Evolutionary conservation across 2,329 filamentous ascomycete genomes (phyloP).

Genomic region (Penicillium sp.): DNA sequence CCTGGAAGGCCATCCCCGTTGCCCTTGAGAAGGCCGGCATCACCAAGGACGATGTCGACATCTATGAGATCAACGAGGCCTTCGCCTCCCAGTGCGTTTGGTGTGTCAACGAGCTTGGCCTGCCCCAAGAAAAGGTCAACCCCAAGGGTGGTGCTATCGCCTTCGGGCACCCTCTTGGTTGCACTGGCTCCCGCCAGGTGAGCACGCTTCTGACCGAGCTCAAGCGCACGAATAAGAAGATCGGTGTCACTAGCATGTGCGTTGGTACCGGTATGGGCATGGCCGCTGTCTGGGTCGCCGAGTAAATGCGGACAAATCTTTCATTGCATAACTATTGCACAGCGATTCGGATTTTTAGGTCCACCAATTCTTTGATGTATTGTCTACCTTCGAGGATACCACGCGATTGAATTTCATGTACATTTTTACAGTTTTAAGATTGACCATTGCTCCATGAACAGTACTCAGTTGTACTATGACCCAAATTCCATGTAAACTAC

Average conservation of each 20-base stretch:
- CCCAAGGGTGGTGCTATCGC: constrained; percentile 96
- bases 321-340: constrained; percentile 14
- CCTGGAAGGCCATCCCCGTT: constrained; percentile 92
- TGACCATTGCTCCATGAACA: not conserved
- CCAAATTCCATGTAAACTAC: too few relatives aligned
- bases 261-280: constrained; percentile 96
- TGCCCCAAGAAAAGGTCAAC: constrained; percentile 85
- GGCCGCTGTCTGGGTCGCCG: constrained; percentile 92
- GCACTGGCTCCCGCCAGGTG: constrained; percentile 89
- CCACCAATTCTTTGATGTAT: constrained; percentile 17
- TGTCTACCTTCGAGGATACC: constrained; percentile 21
- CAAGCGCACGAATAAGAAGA: constrained; percentile 72
- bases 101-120: constrained; percentile 80
- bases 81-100: constrained; percentile 93
- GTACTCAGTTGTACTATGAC: not conserved
- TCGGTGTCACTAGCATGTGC: constrained; percentile 95
- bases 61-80: constrained; percentile 98
- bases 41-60: constrained; percentile 83
- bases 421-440: constrained; percentile 3
- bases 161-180: constrained; percentile 90
- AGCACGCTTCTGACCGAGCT: constrained; percentile 88
- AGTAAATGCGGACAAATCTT: constrained; percentile 51
- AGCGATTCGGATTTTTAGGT: constrained; percentile 24
- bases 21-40: constrained; percentile 84
- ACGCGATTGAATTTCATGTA: constrained; percentile 15